A percentile compares a stretch with the other conserved stretches of the same genome.
phyloP scores from a whole-genome alignment of 805 yeast genomes.

The Priceomyces haplophilus region DNA sequence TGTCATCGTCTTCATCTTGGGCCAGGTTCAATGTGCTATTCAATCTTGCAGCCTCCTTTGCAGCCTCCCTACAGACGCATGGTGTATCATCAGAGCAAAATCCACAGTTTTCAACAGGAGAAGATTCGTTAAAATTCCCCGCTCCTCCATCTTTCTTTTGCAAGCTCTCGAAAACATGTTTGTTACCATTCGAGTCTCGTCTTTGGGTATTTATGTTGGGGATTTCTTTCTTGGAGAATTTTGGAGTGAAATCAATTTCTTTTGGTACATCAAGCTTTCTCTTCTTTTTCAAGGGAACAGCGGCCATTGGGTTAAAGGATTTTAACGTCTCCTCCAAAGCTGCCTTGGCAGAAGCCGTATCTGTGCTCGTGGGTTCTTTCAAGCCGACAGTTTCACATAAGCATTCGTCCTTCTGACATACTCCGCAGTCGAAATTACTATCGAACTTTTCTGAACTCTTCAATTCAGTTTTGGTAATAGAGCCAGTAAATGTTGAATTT shows the following conservation, averaged over 20 bases:
- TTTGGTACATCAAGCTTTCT: constrained; percentile 9
- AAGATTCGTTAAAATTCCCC: constrained; percentile 39
- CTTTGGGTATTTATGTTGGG: constrained; percentile 37
- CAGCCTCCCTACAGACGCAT: constrained; percentile 85
- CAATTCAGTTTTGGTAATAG: constrained; percentile 14
- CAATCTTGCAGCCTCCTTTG: constrained; percentile 46
- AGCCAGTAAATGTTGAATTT: constrained; percentile 14
- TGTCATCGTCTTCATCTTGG: constrained; percentile 22
- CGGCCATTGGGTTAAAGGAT: constrained; percentile 57
- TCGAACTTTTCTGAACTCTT: constrained; percentile 3
- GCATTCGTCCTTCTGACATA: constrained; percentile 68
- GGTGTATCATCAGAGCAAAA: constrained; percentile 91
- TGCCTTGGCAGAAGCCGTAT: constrained; percentile 9
- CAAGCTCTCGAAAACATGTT: constrained; percentile 4
- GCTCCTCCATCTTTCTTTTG: constrained; percentile 16
- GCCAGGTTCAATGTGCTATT: constrained; percentile 29
- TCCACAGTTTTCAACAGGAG: constrained; percentile 77
- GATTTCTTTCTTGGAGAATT: constrained; percentile 35
- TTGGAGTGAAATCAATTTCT: constrained; percentile 59
- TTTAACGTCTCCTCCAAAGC: constrained; percentile 33
- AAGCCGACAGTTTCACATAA: constrained; percentile 57
- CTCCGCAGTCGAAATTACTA: constrained; percentile 51
- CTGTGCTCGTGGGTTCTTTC: constrained; percentile 19
- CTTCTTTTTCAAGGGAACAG: constrained; percentile 53
- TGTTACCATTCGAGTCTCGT: constrained; percentile 8